Conservation (phyloP, 169 alveolate genomes). For the Besnoitia besnoiti region DNA sequence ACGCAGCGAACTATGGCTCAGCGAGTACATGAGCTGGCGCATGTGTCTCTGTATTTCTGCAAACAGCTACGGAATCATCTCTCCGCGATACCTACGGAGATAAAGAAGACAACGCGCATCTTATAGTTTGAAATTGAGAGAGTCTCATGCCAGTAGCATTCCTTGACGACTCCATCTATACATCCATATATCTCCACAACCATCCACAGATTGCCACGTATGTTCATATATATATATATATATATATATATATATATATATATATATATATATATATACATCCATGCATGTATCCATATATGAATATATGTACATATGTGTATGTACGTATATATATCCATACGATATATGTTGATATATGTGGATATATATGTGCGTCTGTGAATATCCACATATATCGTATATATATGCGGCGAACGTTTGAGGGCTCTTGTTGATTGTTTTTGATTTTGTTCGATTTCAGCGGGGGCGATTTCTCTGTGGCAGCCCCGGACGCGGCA, state of each 20-base stretch:
- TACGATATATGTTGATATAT: neutral
- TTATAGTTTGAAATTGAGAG: too few relatives aligned
- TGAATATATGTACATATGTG: neutral
- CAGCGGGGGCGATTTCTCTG: slow-evolving; percentile 59
- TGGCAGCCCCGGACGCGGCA: slow-evolving; percentile 38
- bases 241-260: neutral
- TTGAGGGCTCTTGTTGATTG: neutral
- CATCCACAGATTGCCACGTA: neutral
- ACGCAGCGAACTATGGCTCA: neutral
- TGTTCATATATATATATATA: neutral
- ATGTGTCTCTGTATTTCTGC: neutral
- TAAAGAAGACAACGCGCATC: too few relatives aligned
- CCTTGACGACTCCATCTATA: too few relatives aligned
- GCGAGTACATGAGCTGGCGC: neutral
- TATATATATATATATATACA: neutral
- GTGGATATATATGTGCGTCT: neutral
- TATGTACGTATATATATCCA: neutral
- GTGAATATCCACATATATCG: neutral
- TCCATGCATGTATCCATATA: neutral
- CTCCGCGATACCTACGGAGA: too few relatives aligned
- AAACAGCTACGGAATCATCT: too few relatives aligned
- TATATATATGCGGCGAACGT: neutral
- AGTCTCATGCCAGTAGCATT: too few relatives aligned
- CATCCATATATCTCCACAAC: too few relatives aligned
- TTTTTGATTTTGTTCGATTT: neutral